phyloP scores from a whole-genome alignment of 2,329 filamentous ascomycete species.

The Bipolaris gigantea region DNA sequence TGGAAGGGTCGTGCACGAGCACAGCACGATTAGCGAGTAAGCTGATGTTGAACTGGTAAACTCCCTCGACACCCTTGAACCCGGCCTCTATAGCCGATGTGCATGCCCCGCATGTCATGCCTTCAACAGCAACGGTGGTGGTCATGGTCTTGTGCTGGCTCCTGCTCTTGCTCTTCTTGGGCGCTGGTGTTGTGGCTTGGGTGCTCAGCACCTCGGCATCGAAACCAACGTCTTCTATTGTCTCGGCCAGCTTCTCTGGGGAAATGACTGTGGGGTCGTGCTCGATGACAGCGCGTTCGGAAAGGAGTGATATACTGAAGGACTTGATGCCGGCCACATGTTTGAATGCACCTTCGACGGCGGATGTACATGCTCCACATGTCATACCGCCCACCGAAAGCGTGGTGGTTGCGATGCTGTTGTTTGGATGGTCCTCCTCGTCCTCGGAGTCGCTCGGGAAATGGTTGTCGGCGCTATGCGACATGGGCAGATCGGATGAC shows the following conservation, averaged over 20 bases:
- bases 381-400: slow-evolving; percentile 86
- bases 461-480: slow-evolving; percentile 43
- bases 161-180: slow-evolving; percentile 41
- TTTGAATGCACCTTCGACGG: slow-evolving; percentile 79
- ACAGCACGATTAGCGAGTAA: slow-evolving; percentile 89
- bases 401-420: slow-evolving; percentile 62
- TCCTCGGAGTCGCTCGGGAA: slow-evolving; percentile 43
- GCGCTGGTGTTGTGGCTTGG: slow-evolving; percentile 48
- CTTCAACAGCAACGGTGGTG: slow-evolving; percentile 86
- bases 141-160: slow-evolving; percentile 58
- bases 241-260: slow-evolving; percentile 58
- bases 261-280: slow-evolving; percentile 65
- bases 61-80: slow-evolving; percentile 74
- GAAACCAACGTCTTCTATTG: slow-evolving; percentile 72
- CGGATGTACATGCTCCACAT: slow-evolving; percentile 85
- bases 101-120: slow-evolving; percentile 97
- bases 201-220: slow-evolving; percentile 78
- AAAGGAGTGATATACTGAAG: slow-evolving; percentile 81
- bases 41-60: slow-evolving; percentile 92
- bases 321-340: slow-evolving; percentile 71
- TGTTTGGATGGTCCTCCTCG: slow-evolving; percentile 44
- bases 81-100: slow-evolving; percentile 87
- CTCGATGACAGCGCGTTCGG: slow-evolving; percentile 82
- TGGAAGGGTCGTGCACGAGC: slow-evolving; percentile 75
- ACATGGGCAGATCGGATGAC: slow-evolving; percentile 72